These are phyloP conservation scores for Fusarium sp. DNA, from an alignment of 2,329 filamentous ascomycete species.

Conservation along the genomic window DNA sequence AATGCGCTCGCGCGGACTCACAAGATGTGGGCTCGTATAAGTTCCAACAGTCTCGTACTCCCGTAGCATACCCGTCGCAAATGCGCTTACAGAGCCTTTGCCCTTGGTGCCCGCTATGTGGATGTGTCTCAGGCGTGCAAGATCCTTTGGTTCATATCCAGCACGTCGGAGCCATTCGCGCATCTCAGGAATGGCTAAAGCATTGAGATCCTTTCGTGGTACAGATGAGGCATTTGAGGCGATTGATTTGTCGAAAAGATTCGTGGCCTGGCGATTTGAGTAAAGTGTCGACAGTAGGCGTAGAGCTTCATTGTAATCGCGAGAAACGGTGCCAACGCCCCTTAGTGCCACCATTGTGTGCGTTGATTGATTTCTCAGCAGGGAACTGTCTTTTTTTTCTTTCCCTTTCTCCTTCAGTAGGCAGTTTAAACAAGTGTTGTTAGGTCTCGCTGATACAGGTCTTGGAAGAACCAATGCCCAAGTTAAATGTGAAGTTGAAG, in stretches of 20 bases:
- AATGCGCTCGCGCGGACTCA: conserved; percentile 86
- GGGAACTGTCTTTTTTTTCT: neutral
- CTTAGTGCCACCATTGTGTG: conserved; percentile 6
- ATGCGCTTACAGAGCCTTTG: conserved; percentile 89
- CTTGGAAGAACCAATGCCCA: neutral
- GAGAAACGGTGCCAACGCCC: conserved; percentile 38
- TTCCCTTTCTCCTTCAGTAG: neutral
- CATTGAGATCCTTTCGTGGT: conserved; percentile 69
- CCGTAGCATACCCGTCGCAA: conserved; percentile 81
- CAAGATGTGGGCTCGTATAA: conserved; percentile 87
- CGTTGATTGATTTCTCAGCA: neutral
- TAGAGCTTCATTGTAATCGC: conserved; percentile 73
- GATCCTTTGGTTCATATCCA: conserved; percentile 70
- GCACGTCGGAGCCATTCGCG: conserved; percentile 78
- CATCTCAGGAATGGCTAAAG: conserved; percentile 83
- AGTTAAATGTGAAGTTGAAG: neutral
- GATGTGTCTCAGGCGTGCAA: conserved; percentile 64
- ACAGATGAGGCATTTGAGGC: conserved; percentile 45
- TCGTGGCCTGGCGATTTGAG: conserved; percentile 76
- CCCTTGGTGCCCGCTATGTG: conserved; percentile 96
- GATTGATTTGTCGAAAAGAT: conserved; percentile 56
- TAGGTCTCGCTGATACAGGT: neutral
- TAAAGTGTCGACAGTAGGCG: conserved; percentile 79
- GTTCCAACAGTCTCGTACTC: conserved; percentile 69
- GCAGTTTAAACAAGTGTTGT: neutral